Percentiles rank a stretch among this genome's conserved stretches.
Conservation (phyloP, 371 early-diverging fungal species). For the Thermomucor indicae-seudaticae region DNA sequence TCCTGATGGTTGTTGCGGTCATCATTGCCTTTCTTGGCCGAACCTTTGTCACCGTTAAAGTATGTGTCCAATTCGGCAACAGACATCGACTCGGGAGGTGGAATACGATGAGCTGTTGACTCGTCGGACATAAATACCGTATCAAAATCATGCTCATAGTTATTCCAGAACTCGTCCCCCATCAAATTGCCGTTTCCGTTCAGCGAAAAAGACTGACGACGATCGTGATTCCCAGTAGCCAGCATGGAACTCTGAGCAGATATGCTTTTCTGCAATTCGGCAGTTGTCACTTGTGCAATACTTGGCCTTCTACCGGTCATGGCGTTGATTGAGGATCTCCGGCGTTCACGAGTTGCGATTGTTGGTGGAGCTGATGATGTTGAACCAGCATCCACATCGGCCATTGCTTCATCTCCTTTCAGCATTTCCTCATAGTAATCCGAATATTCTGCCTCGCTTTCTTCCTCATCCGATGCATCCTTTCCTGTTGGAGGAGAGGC, state of each 20-base stretch:
- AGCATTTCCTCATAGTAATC: slow-evolving; percentile 60
- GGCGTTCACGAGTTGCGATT: background rate
- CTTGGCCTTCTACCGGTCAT: slow-evolving; percentile 10
- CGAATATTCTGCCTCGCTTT: slow-evolving; percentile 47
- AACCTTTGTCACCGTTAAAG: slow-evolving; percentile 18
- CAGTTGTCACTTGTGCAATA: slow-evolving; percentile 9
- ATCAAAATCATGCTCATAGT: slow-evolving; percentile 45
- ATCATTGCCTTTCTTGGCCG: background rate
- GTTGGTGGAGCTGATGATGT: too few species aligned
- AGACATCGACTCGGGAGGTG: slow-evolving; percentile 44
- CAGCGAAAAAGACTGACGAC: slow-evolving; percentile 12
- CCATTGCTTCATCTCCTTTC: slow-evolving; percentile 43
- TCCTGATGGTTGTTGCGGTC: background rate
- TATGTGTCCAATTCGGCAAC: slow-evolving; percentile 44
- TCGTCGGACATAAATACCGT: slow-evolving; percentile 31
- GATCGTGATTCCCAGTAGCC: background rate
- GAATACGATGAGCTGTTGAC: slow-evolving; percentile 28
- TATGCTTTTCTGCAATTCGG: background rate
- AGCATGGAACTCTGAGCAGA: background rate
- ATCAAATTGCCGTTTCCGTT: slow-evolving; percentile 2
- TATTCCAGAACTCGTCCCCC: slow-evolving; percentile 47
- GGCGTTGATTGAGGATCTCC: slow-evolving; percentile 4
- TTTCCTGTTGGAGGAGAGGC: slow-evolving; percentile 1
- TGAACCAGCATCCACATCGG: slow-evolving; percentile 18
- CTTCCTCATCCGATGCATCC: slow-evolving; percentile 14